Percentiles rank a stretch among this genome's conserved stretches.
Conservation (phyloP, 2,329 filamentous ascomycete genomes). For the Aureobasidium lini region DNA sequence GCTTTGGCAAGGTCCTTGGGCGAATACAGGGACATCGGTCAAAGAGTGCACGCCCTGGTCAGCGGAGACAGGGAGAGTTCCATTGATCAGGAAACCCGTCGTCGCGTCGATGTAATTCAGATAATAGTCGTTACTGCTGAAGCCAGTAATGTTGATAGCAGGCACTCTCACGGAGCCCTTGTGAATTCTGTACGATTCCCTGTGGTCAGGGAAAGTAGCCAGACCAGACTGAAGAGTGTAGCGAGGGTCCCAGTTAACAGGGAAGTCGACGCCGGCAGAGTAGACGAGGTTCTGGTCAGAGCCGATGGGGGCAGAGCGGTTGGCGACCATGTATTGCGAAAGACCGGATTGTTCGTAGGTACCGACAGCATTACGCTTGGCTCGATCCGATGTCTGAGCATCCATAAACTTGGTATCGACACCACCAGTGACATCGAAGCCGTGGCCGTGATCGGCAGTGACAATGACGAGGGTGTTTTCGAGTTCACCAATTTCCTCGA, state of each 20-base stretch:
- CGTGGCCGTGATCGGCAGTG: slow-evolving; percentile 83
- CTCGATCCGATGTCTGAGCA: slow-evolving; percentile 56
- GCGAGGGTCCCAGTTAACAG: slow-evolving; percentile 74
- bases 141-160: slow-evolving; percentile 48
- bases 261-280: slow-evolving; percentile 68
- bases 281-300: slow-evolving; percentile 54
- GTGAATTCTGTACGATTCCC: slow-evolving; percentile 69
- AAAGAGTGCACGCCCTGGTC: slow-evolving; percentile 67
- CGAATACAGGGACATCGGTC: slow-evolving; percentile 72
- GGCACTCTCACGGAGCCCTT: slow-evolving; percentile 56
- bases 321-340: slow-evolving; percentile 64
- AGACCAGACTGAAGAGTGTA: slow-evolving; percentile 72
- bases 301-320: slow-evolving; percentile 65
- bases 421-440: slow-evolving; percentile 77
- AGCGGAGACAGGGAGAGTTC: slow-evolving; percentile 59
- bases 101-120: slow-evolving; percentile 60
- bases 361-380: slow-evolving; percentile 69
- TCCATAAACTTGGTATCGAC: slow-evolving; percentile 73
- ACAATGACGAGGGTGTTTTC: slow-evolving; percentile 73
- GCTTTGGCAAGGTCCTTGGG: slow-evolving; percentile 71
- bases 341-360: slow-evolving; percentile 65
- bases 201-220: slow-evolving; percentile 63
- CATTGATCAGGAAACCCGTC: slow-evolving; percentile 66
- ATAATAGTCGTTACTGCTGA: slow-evolving; percentile 47
- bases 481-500: slow-evolving; percentile 57